Conservation (phyloP, 2,329 filamentous ascomycete genomes). For the Verticillium klebahnii region DNA sequence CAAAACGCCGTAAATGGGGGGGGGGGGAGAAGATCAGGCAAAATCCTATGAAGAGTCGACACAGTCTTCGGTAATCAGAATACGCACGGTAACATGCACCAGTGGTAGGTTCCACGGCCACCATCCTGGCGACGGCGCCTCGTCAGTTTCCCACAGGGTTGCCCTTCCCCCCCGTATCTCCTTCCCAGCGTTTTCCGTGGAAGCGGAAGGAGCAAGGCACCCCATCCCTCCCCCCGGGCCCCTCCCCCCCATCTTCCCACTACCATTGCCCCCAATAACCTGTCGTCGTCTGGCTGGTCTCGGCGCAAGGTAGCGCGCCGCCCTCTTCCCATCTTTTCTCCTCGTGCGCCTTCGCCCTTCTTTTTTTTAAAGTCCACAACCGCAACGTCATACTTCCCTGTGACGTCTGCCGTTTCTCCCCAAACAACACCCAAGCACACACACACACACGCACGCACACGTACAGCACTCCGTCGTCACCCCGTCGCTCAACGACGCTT, state of each 20-base stretch:
- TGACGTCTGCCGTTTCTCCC: conserved; percentile 35
- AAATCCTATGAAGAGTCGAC: neutral
- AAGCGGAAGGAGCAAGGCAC: neutral
- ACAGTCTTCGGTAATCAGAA: neutral
- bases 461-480: neutral
- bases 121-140: neutral
- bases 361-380: conserved; percentile 21
- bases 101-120: neutral
- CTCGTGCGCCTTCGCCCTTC: neutral
- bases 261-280: neutral
- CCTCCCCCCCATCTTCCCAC: neutral
- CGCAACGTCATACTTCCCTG: conserved; percentile 39
- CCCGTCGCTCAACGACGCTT: neutral
- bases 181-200: neutral
- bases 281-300: neutral
- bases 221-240: neutral
- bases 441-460: neutral
- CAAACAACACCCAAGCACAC: conserved; percentile 7
- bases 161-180: neutral
- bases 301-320: neutral
- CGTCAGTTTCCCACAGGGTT: neutral
- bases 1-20: neutral
- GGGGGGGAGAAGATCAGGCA: neutral
- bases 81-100: neutral
- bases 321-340: neutral